Conservation (phyloP, 1,139 yeast genomes). For the Scheffersomyces parashehatae region DNA sequence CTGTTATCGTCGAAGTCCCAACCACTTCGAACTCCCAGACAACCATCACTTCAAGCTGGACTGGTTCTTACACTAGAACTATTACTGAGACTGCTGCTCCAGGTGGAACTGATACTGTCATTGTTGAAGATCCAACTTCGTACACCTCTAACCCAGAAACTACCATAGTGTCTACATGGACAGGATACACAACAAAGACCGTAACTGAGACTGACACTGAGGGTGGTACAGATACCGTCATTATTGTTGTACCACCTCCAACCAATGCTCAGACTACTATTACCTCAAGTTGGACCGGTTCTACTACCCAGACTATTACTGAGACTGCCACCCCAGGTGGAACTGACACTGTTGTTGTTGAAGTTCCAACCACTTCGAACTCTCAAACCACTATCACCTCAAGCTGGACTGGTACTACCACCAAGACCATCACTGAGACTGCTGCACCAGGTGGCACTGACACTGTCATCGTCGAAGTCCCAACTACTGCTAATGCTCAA, state of each 20-base stretch:
- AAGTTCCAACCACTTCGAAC: conserved; percentile 9
- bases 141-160: conserved; percentile 12
- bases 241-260: background rate
- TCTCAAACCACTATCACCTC: conserved; percentile 6
- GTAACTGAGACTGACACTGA: background rate
- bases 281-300: background rate
- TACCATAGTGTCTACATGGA: conserved; percentile 7
- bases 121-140: conserved; percentile 8
- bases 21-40: conserved; percentile 3
- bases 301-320: background rate
- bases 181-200: conserved; percentile 7
- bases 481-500: conserved; percentile 8
- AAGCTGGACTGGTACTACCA: conserved; percentile 13
- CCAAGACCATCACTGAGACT: conserved; percentile 6
- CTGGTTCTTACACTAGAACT: conserved; percentile 9
- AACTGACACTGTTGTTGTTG: conserved; percentile 12
- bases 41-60: conserved; percentile 10
- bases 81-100: conserved; percentile 7
- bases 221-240: conserved; percentile 1
- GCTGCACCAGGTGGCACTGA: conserved; percentile 7
- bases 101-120: conserved; percentile 8
- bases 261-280: background rate
- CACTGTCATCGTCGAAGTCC: conserved; percentile 8
- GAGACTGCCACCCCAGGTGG: conserved; percentile 1
- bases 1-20: conserved; percentile 14